Base-by-base conservation (phyloP, 2,329 filamentous ascomycete species). In the Nothomitra cinnamomea region DNA sequence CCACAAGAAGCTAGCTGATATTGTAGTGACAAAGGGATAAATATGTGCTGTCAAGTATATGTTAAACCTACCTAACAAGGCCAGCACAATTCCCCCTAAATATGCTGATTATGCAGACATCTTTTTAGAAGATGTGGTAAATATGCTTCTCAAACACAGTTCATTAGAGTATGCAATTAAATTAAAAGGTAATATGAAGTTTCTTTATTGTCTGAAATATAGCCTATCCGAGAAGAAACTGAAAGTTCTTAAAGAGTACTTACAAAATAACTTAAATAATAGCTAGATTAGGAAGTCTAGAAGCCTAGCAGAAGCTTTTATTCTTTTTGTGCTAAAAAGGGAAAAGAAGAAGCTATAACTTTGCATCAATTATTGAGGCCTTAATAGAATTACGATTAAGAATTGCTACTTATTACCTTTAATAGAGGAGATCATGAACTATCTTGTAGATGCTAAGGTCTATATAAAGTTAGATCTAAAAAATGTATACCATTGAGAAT, bases 401-500 rank as follows among this genome's bases (percentile, higher is more conserved):
- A 57, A 65, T 49, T 17, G 55, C 3, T 65, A 66, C 40, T 56
- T 52, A 0, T 13, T 65, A 5, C 61, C 57, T 0, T 45, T 62
- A 15, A 62, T 64, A 22, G 50, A 58, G 10, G 57, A 65, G 21
- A 58, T 57, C 2, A 50, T 63, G 4, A 50, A 58, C 28, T n/a
- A 54, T 1, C 40, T 70, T 4, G 24, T 48, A 2, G 52, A 57
- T 28, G 58, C 57, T 2, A 57, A 59, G 32, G 60, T 55, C 25
- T 65, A 64, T 50, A 67, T 59, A 22, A 68, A 64, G 42, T 57
- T 70, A n/a, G 58, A 66, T 56, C 54, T 64, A 1, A 62, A 63
- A 56, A 57, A 59, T 24, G 55, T 55, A 10, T 70, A 65, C 57
- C 61, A 70, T 43, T 40, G 59, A 1, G 62, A 69, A 1, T 28